A percentile compares a stretch with the other conserved stretches of the same genome.
These are phyloP conservation scores for Oryza punctata DNA, from an alignment of 176 grass and related monocot genomes.

Conservation along the genomic window DNA sequence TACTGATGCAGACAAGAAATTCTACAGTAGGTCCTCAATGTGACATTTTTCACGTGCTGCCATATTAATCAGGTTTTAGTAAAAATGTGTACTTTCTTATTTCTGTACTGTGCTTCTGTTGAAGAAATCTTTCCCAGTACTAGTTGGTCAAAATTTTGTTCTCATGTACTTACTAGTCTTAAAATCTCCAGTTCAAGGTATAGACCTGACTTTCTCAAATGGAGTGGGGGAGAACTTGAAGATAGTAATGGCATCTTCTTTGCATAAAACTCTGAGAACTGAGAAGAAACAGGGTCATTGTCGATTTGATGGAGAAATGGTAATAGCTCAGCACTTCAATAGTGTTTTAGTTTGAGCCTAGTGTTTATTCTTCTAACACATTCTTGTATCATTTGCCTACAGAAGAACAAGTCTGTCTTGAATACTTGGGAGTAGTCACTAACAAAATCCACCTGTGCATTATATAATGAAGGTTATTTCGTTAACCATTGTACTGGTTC, in stretches of 20 bases:
- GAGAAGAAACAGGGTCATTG: constrained; percentile 27
- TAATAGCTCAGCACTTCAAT: not conserved
- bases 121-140: not conserved
- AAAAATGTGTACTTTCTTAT: constrained; percentile 18
- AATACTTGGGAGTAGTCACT: constrained; percentile 18
- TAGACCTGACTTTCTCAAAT: constrained; percentile 12
- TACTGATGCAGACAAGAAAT: not conserved
- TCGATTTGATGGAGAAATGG: constrained; percentile 1
- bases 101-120: not conserved
- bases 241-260: not conserved
- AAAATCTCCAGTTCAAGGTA: constrained; percentile 25
- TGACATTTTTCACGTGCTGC: not conserved
- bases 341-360: constrained; percentile 11
- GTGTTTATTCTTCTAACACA: constrained; percentile 7
- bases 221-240: not conserved
- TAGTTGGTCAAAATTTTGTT: constrained; percentile 5
- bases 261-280: constrained; percentile 31
- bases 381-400: constrained; percentile 29
- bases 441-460: not conserved
- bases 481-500: not conserved
- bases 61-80: not conserved
- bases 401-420: not conserved
- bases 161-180: constrained; percentile 8
- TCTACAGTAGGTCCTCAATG: not conserved
- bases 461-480: constrained; percentile 28